Percentiles rank a stretch among this genome's conserved stretches.
phyloP scores from a whole-genome alignment of 306 rosid species.

The Cucumis melo region DNA sequence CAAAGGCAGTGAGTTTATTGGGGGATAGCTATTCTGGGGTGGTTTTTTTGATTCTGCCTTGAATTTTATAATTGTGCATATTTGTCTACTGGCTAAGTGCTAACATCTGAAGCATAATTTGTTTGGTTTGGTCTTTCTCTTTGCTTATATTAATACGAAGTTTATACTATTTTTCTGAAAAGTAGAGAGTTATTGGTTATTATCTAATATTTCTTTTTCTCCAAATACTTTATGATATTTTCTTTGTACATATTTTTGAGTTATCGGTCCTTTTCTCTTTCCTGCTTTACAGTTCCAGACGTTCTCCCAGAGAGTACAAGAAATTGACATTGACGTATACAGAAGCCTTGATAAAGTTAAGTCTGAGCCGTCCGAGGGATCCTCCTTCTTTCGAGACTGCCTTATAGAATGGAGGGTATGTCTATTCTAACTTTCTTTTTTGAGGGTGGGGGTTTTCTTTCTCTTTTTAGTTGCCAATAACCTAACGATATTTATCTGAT shows the following conservation, averaged over 20 bases:
- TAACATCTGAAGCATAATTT: background rate
- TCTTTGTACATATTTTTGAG: background rate
- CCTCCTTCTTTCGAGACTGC: slow-evolving; percentile 74
- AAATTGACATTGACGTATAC: slow-evolving; percentile 58
- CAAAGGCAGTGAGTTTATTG: background rate
- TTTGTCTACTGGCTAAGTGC: background rate
- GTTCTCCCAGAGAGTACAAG: slow-evolving; percentile 50
- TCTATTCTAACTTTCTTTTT: background rate
- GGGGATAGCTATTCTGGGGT: background rate
- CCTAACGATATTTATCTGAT: background rate
- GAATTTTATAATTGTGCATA: background rate
- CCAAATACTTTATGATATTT: background rate
- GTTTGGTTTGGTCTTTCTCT: background rate
- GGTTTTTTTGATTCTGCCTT: background rate
- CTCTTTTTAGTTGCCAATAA: background rate
- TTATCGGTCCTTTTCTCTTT: background rate
- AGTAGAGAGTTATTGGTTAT: background rate
- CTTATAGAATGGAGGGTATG: slow-evolving; percentile 85
- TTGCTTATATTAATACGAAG: background rate
- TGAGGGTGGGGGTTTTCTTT: background rate
- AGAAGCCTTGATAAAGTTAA: slow-evolving; percentile 53
- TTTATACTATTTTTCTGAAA: background rate
- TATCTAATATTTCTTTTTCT: background rate
- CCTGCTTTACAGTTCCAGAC: slow-evolving; percentile 46
- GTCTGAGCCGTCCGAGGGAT: slow-evolving; percentile 67